phyloP scores from a whole-genome alignment of 2,329 filamentous ascomycete genomes.

The Pyricularia sp. region DNA sequence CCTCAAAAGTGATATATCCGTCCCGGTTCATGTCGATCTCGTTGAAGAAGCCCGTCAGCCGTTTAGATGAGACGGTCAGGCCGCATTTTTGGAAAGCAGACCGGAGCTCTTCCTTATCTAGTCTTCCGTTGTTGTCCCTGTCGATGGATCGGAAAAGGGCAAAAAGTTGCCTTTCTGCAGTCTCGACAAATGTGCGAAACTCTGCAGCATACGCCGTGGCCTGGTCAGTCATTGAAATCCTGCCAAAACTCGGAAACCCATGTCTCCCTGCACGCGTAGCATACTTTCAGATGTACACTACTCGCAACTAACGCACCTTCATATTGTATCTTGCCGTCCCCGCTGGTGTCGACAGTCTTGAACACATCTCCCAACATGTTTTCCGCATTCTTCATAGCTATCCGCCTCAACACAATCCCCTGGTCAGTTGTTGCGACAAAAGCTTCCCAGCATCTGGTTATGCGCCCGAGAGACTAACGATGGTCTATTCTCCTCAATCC shows the following conservation, averaged over 20 bases:
- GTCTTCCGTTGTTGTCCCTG: constrained; percentile 70
- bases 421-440: not conserved
- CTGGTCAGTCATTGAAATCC: not conserved
- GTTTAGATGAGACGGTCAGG: constrained; percentile 65
- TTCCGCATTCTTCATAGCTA: constrained; percentile 82
- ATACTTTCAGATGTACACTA: not conserved
- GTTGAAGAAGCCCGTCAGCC: constrained; percentile 76
- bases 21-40: constrained; percentile 88
- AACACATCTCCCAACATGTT: constrained; percentile 74
- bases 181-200: constrained; percentile 79
- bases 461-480: constrained; percentile 42
- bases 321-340: constrained; percentile 85
- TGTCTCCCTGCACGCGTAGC: not conserved
- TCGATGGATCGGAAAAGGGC: constrained; percentile 82
- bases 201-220: constrained; percentile 40
- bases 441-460: not conserved
- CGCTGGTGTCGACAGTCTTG: constrained; percentile 70
- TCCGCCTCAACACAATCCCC: not conserved
- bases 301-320: constrained; percentile 51
- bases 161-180: constrained; percentile 76
- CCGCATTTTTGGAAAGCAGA: constrained; percentile 70
- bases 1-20: constrained; percentile 79
- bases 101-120: constrained; percentile 79
- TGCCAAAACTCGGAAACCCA: not conserved
- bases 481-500: constrained; percentile 86